Base-by-base conservation (phyloP, 1,284 basidiomycete genomes). In the Tilletiaria anomala region DNA sequence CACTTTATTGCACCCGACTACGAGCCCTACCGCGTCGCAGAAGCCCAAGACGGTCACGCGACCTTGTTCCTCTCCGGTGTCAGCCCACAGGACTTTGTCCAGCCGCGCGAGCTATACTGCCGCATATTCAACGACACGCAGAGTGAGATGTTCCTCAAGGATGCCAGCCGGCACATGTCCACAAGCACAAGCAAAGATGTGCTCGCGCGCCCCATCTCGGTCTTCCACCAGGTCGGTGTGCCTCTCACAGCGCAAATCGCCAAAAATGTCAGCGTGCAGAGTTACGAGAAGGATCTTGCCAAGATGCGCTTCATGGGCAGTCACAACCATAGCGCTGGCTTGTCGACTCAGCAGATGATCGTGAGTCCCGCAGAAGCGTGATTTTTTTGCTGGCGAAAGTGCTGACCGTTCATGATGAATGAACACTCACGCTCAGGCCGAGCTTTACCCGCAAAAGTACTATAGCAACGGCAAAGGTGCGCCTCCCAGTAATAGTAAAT, bases 21-120 rank as follows among this genome's bases (percentile, higher is more conserved):
- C 48, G 17, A 54, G 50, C 17, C 54, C 55, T 48, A 55, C 56
- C 43, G 26, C 44, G 51, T 17, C 45, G 44, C 32, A 21, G 4
- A 23, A 22, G 47, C 20, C 45, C 51, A 48, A 32, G 54, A 54
- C 46, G 82, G 79, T 21, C 72, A 76, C 45, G 82, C 83, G 12
- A 77, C 76, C 56, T 71, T 75, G 49, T 81, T 86, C 67, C 71
- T 91, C 52, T 77, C 75, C 58, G 78, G 79, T 65, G 73, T 50
- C 77, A 83, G 58, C 22, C 45, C 46, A 38, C n/a, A 31, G 16
- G 42, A 43, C 35, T 43, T 43, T 34, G 42, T 39, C 26, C 42
- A 43, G 35, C 42, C 42, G 10, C 36, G 42, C 4, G 37, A 8
- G 20, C 42, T 43, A 29, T 43, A 32, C 31, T 5, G 32, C 15